These are phyloP conservation scores for Adiantum capillusveneris DNA, from an alignment of 75 land plant genomes.

Conservation along the genomic window DNA sequence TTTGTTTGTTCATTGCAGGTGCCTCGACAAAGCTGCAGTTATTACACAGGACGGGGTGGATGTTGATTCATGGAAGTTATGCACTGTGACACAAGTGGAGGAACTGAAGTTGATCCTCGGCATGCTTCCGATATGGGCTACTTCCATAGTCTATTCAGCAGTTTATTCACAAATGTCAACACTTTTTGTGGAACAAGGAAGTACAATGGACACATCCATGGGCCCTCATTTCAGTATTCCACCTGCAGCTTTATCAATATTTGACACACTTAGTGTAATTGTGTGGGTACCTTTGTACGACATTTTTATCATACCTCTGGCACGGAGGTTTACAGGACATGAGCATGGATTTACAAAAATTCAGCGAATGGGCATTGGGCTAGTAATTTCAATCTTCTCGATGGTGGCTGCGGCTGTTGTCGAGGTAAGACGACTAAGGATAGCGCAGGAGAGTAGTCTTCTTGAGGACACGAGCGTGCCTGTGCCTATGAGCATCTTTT, in stretches of 20 bases:
- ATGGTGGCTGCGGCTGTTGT: conserved; percentile 50
- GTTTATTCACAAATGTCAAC: conserved; percentile 73
- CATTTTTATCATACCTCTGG: conserved; percentile 57
- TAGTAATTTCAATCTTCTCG: conserved; percentile 52
- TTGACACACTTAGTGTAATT: conserved; percentile 70
- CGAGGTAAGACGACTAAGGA: conserved; percentile 34
- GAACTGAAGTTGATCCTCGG: conserved; percentile 67
- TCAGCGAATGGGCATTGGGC: conserved; percentile 70
- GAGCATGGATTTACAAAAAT: conserved; percentile 60
- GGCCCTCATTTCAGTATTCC: conserved; percentile 68
- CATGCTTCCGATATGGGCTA: conserved; percentile 62
- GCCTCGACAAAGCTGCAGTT: conserved; percentile 77
- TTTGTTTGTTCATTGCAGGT: conserved; percentile 35
- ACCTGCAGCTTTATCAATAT: conserved; percentile 66
- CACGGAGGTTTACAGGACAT: conserved; percentile 47
- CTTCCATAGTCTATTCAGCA: conserved; percentile 51
- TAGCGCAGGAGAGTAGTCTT: conserved; percentile 20
- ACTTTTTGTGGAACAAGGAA: conserved; percentile 70
- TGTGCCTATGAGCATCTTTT: conserved; percentile 55
- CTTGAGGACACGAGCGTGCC: neutral
- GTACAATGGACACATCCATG: conserved; percentile 51
- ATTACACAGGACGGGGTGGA: conserved; percentile 19
- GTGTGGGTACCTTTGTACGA: conserved; percentile 88
- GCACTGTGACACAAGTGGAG: conserved; percentile 89
- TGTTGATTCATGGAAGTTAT: conserved; percentile 44